Evolutionary conservation across 2,329 filamentous ascomycete genomes (phyloP).

Genomic region (Alternaria atra): DNA sequence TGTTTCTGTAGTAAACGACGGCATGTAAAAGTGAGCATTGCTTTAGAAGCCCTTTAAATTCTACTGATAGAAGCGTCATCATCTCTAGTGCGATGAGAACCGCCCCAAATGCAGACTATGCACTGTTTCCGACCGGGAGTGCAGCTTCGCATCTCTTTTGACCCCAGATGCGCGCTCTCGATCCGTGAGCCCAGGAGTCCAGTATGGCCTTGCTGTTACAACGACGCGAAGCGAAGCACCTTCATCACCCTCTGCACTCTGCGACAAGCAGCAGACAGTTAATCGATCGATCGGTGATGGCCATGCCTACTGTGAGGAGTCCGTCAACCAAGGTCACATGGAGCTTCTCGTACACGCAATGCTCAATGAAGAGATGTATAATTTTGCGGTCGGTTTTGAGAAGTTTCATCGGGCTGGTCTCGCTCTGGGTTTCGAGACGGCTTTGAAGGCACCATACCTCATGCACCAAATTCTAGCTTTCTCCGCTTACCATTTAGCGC

Average conservation of each 20-base stretch:
- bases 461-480: slow-evolving; percentile 51
- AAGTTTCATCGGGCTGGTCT: slow-evolving; percentile 23
- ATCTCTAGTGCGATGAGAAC: slow-evolving; percentile 30
- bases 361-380: slow-evolving; percentile 33
- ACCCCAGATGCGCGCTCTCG: background rate
- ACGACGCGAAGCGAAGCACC: background rate
- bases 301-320: slow-evolving; percentile 7
- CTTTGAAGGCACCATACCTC: slow-evolving; percentile 46
- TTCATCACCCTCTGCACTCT: background rate
- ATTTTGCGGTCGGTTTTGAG: slow-evolving; percentile 29
- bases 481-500: slow-evolving; percentile 49
- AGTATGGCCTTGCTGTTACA: background rate
- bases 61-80: background rate
- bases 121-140: slow-evolving; percentile 23
- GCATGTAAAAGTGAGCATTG: slow-evolving; percentile 27
- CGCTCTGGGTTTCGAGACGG: slow-evolving; percentile 28
- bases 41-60: background rate
- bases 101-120: slow-evolving; percentile 31
- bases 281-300: background rate
- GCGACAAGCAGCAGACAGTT: background rate
- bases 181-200: background rate
- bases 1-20: slow-evolving; percentile 23
- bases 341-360: slow-evolving; percentile 49
- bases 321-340: slow-evolving; percentile 48
- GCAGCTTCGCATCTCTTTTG: slow-evolving; percentile 17